Evolutionary conservation across 179 eudicot species (phyloP).

Genomic region (Spergularia azorica): DNA sequence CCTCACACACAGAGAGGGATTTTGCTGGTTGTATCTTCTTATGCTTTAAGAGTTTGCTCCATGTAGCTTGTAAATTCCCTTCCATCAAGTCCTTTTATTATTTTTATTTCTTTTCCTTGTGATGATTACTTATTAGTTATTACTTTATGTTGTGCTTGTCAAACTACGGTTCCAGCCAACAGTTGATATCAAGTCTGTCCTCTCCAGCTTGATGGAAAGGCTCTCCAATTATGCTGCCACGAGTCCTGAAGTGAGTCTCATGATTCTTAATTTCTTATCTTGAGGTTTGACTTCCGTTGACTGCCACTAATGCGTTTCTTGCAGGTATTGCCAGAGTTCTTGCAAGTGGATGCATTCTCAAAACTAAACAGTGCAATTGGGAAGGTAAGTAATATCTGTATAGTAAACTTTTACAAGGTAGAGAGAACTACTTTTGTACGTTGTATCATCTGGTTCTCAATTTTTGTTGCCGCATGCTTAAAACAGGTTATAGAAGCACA

Average conservation of each 20-base stretch:
- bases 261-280: not conserved
- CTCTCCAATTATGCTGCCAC: constrained; percentile 53
- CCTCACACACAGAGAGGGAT: too few relatives aligned
- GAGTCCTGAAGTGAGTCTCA: constrained; percentile 37
- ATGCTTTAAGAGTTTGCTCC: not conserved
- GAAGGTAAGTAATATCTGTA: constrained; percentile 52
- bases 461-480: constrained; percentile 15
- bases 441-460: constrained; percentile 6
- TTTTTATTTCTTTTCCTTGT: not conserved
- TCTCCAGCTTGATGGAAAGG: constrained; percentile 90
- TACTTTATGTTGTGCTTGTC: not conserved
- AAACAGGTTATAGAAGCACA: constrained; percentile 98
- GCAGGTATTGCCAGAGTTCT: constrained; percentile 88
- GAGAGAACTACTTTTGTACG: not conserved
- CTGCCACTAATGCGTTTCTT: constrained; percentile 20
- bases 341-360: constrained; percentile 96
- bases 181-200: constrained; percentile 90
- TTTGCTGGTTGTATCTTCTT: not conserved
- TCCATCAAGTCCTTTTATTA: too few relatives aligned
- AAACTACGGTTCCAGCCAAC: constrained; percentile 51
- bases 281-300: not conserved
- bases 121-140: constrained; percentile 3
- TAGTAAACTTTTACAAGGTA: not conserved
- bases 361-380: constrained; percentile 92
- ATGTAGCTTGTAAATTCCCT: not conserved